Percentiles rank a stretch among this genome's conserved stretches.
Evolutionary conservation across 106 monocot species (phyloP).

Genomic region (Dactylorhiza incarnata): DNA sequence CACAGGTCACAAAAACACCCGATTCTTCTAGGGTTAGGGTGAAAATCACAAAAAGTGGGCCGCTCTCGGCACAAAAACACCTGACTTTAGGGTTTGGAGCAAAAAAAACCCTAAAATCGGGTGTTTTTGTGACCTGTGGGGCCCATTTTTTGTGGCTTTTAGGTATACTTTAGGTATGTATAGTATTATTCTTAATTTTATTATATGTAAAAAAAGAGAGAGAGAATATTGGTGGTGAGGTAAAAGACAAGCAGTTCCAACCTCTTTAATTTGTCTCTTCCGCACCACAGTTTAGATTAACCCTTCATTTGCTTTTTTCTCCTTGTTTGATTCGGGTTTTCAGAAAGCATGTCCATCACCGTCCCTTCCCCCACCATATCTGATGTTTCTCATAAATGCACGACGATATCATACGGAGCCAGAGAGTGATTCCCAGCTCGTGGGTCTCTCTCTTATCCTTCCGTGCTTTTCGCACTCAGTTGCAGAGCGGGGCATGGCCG

Average conservation of each 20-base stretch:
- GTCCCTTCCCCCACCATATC: not conserved
- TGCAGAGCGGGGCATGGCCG: not conserved
- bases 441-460: not conserved
- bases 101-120: too few species aligned
- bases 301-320: not conserved
- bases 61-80: too few species aligned
- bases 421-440: not conserved
- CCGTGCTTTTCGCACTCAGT: constrained; percentile 4
- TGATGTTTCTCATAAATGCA: not conserved
- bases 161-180: too few species aligned
- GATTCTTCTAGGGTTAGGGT: too few species aligned
- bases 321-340: not conserved
- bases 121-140: too few species aligned
- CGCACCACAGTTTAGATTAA: not conserved
- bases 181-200: too few species aligned
- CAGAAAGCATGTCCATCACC: not conserved
- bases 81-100: too few species aligned
- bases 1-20: too few species aligned
- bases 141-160: too few species aligned
- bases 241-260: constrained; percentile 3
- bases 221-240: not conserved
- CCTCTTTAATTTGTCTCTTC: not conserved
- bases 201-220: not conserved
- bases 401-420: not conserved
- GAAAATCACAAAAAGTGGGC: too few species aligned